Base-by-base conservation (phyloP, 352 stramenopile genomes). In the Phytophthora sp. region DNA sequence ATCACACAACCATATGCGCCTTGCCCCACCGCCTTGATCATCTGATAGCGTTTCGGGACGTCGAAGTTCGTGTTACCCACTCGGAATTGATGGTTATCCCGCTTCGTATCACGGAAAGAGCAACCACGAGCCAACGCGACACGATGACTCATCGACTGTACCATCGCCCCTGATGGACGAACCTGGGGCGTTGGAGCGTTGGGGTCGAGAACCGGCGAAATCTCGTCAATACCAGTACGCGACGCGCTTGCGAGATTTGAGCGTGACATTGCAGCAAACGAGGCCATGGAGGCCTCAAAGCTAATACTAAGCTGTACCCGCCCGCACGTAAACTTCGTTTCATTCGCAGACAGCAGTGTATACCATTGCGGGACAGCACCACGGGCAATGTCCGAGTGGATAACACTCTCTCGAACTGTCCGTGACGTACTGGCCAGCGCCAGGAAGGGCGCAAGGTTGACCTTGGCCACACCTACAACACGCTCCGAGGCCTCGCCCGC, bases 1-100 rank as follows among this genome's bases (percentile, higher is more conserved):
- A 98, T 96, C 46, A 98, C 92, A 50, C 92, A 94, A 13, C 92
- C 92, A 61, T 97, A 98, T 3, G 91, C 92, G 28, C 92, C 92
- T 72, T 96, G 93, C 7, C 92, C 92, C 21, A 97, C 76, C 6
- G 83, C 87, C 56, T 94, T 94, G 64, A 95, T 95, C 82, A 95
- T 92, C 59, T 95, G 85, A 61, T 95, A 95, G 27, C 87, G 82
- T 64, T 85, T 78, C 26, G 85, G 86, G 12, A 96, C 82, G 51
- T 94, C 85, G 31, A 96, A 96, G 17, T 85, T 92, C 42, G 87
- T 96, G 62, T 94, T 93, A 12, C 86, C 88, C 20, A 96, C 88
- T 23, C 82, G 79, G 73, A 96, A 96, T 49, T 93, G 83, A 52
- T 94, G 84, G 54, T 95, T 96, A 55, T 96, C 82, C 50, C 86